Conservation (phyloP, 345 rosid species). For the Trapa bicornis region DNA sequence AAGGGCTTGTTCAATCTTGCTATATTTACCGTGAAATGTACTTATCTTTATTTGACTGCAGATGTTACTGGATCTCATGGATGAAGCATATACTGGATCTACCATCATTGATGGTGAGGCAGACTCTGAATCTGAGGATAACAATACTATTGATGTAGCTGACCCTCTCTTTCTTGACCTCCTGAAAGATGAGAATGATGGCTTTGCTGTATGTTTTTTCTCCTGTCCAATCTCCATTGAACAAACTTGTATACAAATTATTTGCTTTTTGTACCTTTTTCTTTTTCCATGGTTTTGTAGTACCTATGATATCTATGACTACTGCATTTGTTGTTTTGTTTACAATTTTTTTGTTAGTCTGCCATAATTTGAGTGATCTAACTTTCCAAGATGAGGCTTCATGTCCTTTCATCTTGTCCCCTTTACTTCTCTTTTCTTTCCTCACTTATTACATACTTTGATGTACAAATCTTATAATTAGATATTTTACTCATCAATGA, state of each 20-base stretch:
- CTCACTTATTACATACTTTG: background rate
- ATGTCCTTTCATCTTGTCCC: background rate
- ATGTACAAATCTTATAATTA: background rate
- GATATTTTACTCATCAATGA: background rate
- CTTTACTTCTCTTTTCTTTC: background rate
- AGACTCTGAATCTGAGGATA: conserved; percentile 90
- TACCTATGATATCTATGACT: background rate
- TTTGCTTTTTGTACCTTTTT: background rate
- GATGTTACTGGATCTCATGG: conserved; percentile 98
- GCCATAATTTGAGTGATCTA: background rate
- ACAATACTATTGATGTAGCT: conserved; percentile 60
- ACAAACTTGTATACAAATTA: background rate
- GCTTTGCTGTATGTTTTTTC: conserved; percentile 56
- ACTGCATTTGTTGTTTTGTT: background rate
- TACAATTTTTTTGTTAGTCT: background rate
- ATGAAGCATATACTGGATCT: conserved; percentile 98
- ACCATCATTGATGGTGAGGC: conserved; percentile 82
- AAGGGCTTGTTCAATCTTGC: background rate
- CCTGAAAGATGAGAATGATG: conserved; percentile 97
- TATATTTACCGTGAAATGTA: background rate
- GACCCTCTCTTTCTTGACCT: conserved; percentile 91
- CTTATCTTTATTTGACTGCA: conserved; percentile 20
- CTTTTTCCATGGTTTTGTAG: background rate
- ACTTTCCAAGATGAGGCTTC: background rate
- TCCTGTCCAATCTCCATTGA: background rate